Percentiles rank a stretch among this genome's conserved stretches.
Conservation (phyloP, 1,284 basidiomycete species). For the Cystobasidiaceae sp. region DNA sequence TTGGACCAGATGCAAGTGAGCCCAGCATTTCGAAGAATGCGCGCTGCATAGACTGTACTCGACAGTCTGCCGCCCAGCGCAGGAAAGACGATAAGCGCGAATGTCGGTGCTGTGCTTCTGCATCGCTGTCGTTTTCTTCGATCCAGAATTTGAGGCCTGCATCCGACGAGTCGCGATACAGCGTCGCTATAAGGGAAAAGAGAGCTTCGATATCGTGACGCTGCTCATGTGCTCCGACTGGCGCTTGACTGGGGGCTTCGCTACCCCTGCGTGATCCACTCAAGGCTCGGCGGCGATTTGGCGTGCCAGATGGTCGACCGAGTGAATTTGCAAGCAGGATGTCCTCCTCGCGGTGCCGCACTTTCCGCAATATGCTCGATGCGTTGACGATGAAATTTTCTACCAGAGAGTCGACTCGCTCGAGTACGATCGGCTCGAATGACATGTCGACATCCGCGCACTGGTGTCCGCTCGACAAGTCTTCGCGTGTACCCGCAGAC, state of each 20-base stretch:
- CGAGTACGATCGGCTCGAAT: slow-evolving; percentile 61
- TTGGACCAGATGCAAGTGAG: slow-evolving; percentile 75
- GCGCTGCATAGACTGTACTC: slow-evolving; percentile 60
- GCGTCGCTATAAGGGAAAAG: slow-evolving; percentile 71
- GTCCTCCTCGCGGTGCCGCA: slow-evolving; percentile 88
- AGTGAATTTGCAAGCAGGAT: slow-evolving; percentile 54
- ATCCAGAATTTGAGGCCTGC: slow-evolving; percentile 80
- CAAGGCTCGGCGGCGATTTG: slow-evolving; percentile 2
- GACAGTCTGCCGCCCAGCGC: slow-evolving; percentile 74
- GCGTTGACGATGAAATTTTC: slow-evolving; percentile 69
- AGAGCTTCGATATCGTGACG: slow-evolving; percentile 79
- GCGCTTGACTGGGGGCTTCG: slow-evolving; percentile 34
- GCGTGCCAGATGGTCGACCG: slow-evolving; percentile 47
- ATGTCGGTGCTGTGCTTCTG: slow-evolving; percentile 39
- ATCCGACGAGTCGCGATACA: slow-evolving; percentile 70
- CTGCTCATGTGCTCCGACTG: slow-evolving; percentile 48
- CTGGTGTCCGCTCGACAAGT: slow-evolving; percentile 49
- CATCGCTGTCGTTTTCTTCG: slow-evolving; percentile 51
- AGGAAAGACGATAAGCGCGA: slow-evolving; percentile 72
- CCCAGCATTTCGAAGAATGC: slow-evolving; percentile 82
- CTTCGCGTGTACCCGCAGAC: slow-evolving; percentile 38
- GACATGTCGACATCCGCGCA: slow-evolving; percentile 60
- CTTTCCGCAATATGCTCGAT: slow-evolving; percentile 78
- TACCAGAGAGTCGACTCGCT: slow-evolving; percentile 65
- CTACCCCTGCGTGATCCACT: slow-evolving; percentile 49